These are phyloP conservation scores for Cercospora sp. DNA, from an alignment of 2,329 filamentous ascomycete genomes.

Conservation along the genomic window DNA sequence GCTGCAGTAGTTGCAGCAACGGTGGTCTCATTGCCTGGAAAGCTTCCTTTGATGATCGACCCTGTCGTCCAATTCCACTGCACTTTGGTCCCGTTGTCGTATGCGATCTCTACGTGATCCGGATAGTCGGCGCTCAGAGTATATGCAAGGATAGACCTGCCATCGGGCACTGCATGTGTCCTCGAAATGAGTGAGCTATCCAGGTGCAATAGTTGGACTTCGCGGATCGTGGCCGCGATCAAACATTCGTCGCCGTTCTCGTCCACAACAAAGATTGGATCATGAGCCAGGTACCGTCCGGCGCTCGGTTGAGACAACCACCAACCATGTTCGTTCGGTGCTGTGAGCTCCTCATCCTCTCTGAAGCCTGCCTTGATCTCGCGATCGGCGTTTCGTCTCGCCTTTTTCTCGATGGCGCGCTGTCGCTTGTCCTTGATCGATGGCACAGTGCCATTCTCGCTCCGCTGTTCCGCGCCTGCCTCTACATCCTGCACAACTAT, in stretches of 20 bases:
- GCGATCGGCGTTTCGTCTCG: constrained; percentile 23
- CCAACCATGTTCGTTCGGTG: constrained; percentile 41
- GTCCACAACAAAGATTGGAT: constrained; percentile 60
- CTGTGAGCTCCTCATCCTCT: constrained; percentile 19
- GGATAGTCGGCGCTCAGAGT: constrained; percentile 53
- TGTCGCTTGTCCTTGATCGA: constrained; percentile 24
- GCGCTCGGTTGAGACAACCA: constrained; percentile 52
- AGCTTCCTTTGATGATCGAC: constrained; percentile 20
- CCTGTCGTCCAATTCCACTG: constrained; percentile 56
- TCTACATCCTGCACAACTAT: neutral
- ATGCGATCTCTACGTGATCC: constrained; percentile 56
- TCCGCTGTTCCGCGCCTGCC: constrained; percentile 9
- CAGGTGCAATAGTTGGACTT: constrained; percentile 58
- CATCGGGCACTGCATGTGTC: constrained; percentile 61
- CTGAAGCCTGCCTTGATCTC: constrained; percentile 18
- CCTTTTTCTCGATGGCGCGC: constrained; percentile 27
- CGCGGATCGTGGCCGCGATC: constrained; percentile 34
- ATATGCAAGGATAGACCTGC: constrained; percentile 53
- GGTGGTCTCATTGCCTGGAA: constrained; percentile 23
- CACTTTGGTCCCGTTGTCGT: constrained; percentile 49
- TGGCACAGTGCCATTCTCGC: constrained; percentile 3
- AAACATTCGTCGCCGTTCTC: constrained; percentile 32
- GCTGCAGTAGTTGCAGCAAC: constrained; percentile 22
- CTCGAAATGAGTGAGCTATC: constrained; percentile 77
- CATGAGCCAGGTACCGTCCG: constrained; percentile 57